Evolutionary conservation across 2,329 filamentous ascomycete species (phyloP).

Genomic region (Trichoderma breve): DNA sequence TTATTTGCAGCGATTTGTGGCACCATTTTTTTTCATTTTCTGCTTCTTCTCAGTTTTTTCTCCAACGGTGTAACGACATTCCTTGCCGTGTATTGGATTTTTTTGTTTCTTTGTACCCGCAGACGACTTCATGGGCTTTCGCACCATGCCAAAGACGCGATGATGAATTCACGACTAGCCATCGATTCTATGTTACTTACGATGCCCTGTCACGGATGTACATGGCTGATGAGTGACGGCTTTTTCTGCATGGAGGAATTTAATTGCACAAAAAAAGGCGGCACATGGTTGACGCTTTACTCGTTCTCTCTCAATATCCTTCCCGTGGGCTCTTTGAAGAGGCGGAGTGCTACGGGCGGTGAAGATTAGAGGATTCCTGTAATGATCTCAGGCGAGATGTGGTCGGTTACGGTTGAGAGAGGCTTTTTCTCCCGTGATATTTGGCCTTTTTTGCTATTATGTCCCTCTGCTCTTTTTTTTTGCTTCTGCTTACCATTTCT

Average conservation of each 20-base stretch:
- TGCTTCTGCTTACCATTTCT: constrained; percentile 24
- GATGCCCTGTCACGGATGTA: constrained; percentile 39
- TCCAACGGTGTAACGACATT: constrained; percentile 22
- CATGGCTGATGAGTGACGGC: constrained; percentile 47
- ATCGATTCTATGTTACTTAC: constrained; percentile 36
- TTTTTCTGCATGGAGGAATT: constrained; percentile 40
- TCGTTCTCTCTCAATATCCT: constrained; percentile 25
- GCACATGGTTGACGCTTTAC: constrained; percentile 23
- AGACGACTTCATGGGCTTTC: constrained; percentile 31
- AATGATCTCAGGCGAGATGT: constrained; percentile 38
- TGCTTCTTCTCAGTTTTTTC: not conserved
- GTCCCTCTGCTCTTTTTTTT: constrained; percentile 8
- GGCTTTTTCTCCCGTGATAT: constrained; percentile 25
- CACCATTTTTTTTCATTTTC: constrained; percentile 13
- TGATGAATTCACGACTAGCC: constrained; percentile 39
- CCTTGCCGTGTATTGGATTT: constrained; percentile 23
- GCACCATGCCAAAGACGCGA: constrained; percentile 30
- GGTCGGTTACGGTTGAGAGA: constrained; percentile 28
- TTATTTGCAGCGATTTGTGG: constrained; percentile 20
- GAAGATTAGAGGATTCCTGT: constrained; percentile 36
- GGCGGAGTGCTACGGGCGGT: constrained; percentile 31
- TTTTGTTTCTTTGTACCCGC: constrained; percentile 33
- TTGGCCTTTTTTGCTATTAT: constrained; percentile 24
- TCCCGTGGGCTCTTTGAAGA: constrained; percentile 27
- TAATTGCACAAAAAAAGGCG: constrained; percentile 33